These are phyloP conservation scores for Acorus gramineus DNA, from an alignment of 106 monocot species.

Conservation along the genomic window DNA sequence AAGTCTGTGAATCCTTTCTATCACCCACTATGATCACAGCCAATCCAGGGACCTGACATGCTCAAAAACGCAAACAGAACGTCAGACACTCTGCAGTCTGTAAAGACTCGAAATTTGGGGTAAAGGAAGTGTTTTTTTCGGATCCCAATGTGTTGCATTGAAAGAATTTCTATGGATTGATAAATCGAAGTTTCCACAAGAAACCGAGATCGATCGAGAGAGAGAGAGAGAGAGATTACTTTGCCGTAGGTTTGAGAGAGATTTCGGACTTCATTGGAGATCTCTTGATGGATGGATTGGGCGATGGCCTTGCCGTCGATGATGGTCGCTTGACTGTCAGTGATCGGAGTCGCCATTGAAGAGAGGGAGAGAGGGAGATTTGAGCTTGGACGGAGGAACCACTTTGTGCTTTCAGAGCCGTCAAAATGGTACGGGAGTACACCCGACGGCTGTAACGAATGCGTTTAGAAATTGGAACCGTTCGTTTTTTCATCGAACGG, in stretches of 20 bases:
- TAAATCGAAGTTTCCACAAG: background rate
- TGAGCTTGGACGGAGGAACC: background rate
- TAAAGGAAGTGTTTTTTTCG: constrained; percentile 1
- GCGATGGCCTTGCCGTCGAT: constrained; percentile 93
- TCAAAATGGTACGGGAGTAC: background rate
- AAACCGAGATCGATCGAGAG: background rate
- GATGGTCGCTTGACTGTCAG: constrained; percentile 36
- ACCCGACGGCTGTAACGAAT: background rate
- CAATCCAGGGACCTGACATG: constrained; percentile 63
- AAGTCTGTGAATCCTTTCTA: constrained; percentile 81
- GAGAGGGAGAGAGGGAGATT: constrained; percentile 2
- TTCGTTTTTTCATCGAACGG: too few relatives aligned
- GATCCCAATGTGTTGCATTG: background rate
- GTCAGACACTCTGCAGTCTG: background rate
- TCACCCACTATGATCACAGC: constrained; percentile 86
- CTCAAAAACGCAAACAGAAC: background rate
- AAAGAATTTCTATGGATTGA: background rate
- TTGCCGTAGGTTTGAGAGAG: constrained; percentile 37
- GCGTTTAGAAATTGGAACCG: too few relatives aligned
- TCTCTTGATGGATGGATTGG: constrained; percentile 57
- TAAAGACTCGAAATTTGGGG: background rate
- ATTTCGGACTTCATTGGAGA: constrained; percentile 59
- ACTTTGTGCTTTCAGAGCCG: background rate
- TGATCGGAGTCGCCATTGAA: background rate
- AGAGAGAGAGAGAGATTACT: constrained; percentile 6